Conservation (phyloP, 805 yeast genomes). For the Kodamaea kaohsiungensis region DNA sequence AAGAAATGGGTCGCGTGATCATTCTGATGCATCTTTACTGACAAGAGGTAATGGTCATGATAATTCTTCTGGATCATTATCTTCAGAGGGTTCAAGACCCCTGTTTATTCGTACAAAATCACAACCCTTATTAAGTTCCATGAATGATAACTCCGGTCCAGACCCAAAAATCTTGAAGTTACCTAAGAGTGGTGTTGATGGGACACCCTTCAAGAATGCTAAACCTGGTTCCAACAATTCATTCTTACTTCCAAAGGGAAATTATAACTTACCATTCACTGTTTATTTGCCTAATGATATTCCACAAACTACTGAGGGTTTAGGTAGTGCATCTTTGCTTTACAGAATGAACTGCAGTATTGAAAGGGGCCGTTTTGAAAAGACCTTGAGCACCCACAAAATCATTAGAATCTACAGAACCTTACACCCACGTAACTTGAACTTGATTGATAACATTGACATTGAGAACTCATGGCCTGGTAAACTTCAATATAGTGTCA, state of each 20-base stretch:
- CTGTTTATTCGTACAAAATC: conserved; percentile 31
- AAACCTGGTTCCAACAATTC: conserved; percentile 22
- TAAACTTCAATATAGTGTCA: conserved; percentile 51
- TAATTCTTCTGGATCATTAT: neutral
- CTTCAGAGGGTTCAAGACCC: conserved; percentile 19
- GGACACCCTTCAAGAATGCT: conserved; percentile 42
- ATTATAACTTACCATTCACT: conserved; percentile 51
- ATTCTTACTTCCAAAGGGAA: conserved; percentile 50
- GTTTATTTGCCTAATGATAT: conserved; percentile 46
- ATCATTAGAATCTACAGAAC: conserved; percentile 48
- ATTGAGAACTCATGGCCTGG: conserved; percentile 55
- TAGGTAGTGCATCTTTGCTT: conserved; percentile 41
- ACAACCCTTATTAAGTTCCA: conserved; percentile 24
- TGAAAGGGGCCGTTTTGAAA: conserved; percentile 46
- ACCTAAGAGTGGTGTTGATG: conserved; percentile 42
- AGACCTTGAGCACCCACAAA: conserved; percentile 32
- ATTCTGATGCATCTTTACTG: conserved; percentile 6
- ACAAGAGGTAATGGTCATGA: neutral
- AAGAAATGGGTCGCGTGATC: conserved; percentile 9
- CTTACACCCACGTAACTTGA: conserved; percentile 39
- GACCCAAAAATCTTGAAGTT: conserved; percentile 9
- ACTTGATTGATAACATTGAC: conserved; percentile 44
- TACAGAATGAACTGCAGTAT: conserved; percentile 45
- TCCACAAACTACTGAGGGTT: conserved; percentile 54
- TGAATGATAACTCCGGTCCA: neutral